Conservation (phyloP, 495 filamentous ascomycete genomes). For the Neurospora sp. region DNA sequence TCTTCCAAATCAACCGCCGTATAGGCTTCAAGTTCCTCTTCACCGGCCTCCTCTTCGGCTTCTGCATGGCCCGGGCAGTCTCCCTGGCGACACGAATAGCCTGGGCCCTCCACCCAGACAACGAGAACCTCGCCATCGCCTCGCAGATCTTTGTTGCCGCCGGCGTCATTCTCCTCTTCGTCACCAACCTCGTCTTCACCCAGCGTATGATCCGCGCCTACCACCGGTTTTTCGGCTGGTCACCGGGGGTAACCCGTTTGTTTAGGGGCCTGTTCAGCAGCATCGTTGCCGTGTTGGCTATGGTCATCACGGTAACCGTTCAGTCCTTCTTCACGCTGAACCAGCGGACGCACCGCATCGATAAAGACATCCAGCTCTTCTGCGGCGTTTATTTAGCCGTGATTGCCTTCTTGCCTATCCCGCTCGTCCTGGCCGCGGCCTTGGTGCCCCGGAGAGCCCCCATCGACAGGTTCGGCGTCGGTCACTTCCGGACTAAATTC, state of each 20-base stretch:
- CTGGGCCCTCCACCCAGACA: constrained; percentile 39
- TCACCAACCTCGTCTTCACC: constrained; percentile 70
- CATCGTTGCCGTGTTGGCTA: constrained; percentile 50
- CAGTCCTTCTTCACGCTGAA: constrained; percentile 58
- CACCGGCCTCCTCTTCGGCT: constrained; percentile 60
- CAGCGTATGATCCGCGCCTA: constrained; percentile 67
- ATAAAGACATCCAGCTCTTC: constrained; percentile 56
- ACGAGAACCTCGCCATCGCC: constrained; percentile 53
- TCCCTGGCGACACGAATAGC: constrained; percentile 55
- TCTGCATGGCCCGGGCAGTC: constrained; percentile 63
- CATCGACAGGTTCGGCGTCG: constrained; percentile 62
- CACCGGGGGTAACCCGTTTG: constrained; percentile 29
- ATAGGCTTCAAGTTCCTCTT: constrained; percentile 60
- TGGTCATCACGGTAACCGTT: constrained; percentile 58
- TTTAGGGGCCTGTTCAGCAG: constrained; percentile 54
- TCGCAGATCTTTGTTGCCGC: constrained; percentile 65
- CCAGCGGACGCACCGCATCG: constrained; percentile 32
- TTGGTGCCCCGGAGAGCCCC: constrained; percentile 40
- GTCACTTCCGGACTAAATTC: constrained; percentile 55
- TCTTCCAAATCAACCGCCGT: constrained; percentile 49
- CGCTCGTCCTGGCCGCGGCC: constrained; percentile 41
- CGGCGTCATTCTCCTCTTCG: constrained; percentile 68
- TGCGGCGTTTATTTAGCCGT: constrained; percentile 57
- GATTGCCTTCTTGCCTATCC: constrained; percentile 65
- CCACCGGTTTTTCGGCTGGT: constrained; percentile 64